Conservation (phyloP, 257 asterid species). For the Fraxinus quadrangulata region DNA sequence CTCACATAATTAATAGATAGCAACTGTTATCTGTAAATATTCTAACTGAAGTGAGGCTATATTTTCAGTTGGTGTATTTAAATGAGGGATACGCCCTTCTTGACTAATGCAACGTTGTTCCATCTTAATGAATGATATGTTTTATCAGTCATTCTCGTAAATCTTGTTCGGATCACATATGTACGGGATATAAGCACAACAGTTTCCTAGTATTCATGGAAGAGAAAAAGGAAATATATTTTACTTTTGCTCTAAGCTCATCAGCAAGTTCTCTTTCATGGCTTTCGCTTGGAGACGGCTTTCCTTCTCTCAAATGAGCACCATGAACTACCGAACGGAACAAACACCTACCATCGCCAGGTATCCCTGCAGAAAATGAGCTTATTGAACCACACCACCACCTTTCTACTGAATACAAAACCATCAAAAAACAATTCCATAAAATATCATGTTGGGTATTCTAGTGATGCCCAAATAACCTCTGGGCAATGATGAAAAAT, state of each 20-base stretch:
- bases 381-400: slow-evolving; percentile 1
- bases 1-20: background rate
- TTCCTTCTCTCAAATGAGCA: slow-evolving; percentile 57
- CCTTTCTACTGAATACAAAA: background rate
- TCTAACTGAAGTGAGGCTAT: too few relatives aligned
- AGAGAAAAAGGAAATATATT: background rate
- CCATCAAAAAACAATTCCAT: background rate
- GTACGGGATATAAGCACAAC: background rate
- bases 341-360: slow-evolving; percentile 79
- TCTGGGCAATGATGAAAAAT: too few relatives aligned
- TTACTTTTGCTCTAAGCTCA: slow-evolving; percentile 66
- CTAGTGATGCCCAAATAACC: too few relatives aligned
- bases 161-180: background rate
- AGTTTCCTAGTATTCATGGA: slow-evolving; percentile 10
- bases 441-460: too few relatives aligned
- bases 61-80: too few relatives aligned
- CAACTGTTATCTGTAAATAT: background rate
- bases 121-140: background rate
- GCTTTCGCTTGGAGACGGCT: slow-evolving; percentile 59
- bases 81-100: too few relatives aligned
- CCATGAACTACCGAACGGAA: slow-evolving; percentile 78
- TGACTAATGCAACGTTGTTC: background rate
- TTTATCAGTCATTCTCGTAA: background rate
- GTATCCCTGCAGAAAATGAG: slow-evolving; percentile 50
- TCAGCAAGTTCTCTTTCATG: slow-evolving; percentile 68